A percentile compares a stretch with the other conserved stretches of the same genome.
Conservation (phyloP, 192 early-diverging fungal genomes). For the Coemansia sp. region DNA sequence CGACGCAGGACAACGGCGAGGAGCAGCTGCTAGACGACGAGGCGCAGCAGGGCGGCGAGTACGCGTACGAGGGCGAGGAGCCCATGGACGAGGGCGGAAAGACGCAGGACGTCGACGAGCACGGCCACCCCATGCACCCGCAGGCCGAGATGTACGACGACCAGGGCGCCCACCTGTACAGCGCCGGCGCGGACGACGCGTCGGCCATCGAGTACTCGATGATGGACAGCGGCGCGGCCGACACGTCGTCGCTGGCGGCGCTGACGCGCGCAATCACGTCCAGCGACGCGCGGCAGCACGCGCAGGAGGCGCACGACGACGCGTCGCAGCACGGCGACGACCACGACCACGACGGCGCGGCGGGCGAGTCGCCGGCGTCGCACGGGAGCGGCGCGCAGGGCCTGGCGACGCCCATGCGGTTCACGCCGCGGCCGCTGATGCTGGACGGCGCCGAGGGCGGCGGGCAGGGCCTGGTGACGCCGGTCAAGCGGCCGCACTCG, state of each 20-base stretch:
- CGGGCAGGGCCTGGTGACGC: slow-evolving; percentile 15
- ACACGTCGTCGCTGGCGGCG: slow-evolving; percentile 38
- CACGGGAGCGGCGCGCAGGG: background rate
- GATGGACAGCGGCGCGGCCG: slow-evolving; percentile 27
- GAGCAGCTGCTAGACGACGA: slow-evolving; percentile 23
- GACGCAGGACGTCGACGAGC: slow-evolving; percentile 1
- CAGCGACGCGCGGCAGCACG: slow-evolving; percentile 8
- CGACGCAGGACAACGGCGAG: slow-evolving; percentile 39
- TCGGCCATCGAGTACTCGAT: slow-evolving; percentile 38
- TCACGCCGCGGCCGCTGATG: slow-evolving; percentile 19
- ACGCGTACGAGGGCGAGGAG: background rate
- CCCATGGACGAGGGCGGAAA: slow-evolving; percentile 4
- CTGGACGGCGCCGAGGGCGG: slow-evolving; percentile 7
- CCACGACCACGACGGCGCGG: slow-evolving; percentile 10
- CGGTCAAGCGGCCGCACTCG: slow-evolving; percentile 31
- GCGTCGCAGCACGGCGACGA: background rate
- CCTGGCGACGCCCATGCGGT: slow-evolving; percentile 17
- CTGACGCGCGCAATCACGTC: slow-evolving; percentile 48
- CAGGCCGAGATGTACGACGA: slow-evolving; percentile 30
- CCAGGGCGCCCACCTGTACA: slow-evolving; percentile 34
- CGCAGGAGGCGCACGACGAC: slow-evolving; percentile 6
- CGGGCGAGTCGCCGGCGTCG: slow-evolving; percentile 11
- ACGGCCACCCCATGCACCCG: background rate
- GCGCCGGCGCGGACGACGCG: slow-evolving; percentile 18
- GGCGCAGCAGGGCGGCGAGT: background rate